Evolutionary conservation across 2,329 filamentous ascomycete species (phyloP).

Genomic region (Onygenales sp.): DNA sequence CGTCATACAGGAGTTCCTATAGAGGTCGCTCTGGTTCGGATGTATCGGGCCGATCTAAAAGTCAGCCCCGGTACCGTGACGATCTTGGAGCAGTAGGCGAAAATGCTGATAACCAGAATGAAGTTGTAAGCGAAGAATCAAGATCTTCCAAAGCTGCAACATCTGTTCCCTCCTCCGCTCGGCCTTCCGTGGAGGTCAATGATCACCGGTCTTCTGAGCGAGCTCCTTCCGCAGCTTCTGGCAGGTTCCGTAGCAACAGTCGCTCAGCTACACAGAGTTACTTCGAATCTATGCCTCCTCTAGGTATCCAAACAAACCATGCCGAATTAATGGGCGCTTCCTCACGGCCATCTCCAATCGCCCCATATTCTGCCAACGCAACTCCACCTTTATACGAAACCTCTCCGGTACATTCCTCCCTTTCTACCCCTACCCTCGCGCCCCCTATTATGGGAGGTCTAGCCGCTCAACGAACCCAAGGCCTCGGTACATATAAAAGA

Average conservation of each 20-base stretch:
- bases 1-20: constrained; percentile 29
- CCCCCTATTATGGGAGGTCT: constrained; percentile 16
- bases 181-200: constrained; percentile 26
- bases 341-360: constrained; percentile 36
- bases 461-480: constrained; percentile 20
- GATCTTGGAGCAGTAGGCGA: constrained; percentile 45
- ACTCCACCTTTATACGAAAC: constrained; percentile 44
- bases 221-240: constrained; percentile 29
- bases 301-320: constrained; percentile 17
- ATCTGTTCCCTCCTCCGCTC: constrained; percentile 25
- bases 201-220: constrained; percentile 24
- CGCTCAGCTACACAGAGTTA: constrained; percentile 24
- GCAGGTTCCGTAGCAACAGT: constrained; percentile 30
- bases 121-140: constrained; percentile 17
- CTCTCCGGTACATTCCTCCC: constrained; percentile 33
- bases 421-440: constrained; percentile 18
- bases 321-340: constrained; percentile 28
- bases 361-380: constrained; percentile 42
- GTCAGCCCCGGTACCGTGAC: constrained; percentile 42
- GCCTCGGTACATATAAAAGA: constrained; percentile 40
- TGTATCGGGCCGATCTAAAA: constrained; percentile 44
- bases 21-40: constrained; percentile 49
- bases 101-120: constrained; percentile 25
- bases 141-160: constrained; percentile 16
- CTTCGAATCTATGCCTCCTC: constrained; percentile 25